Percentiles rank a stretch among this genome's conserved stretches.
phyloP scores from a whole-genome alignment of 2,329 filamentous ascomycete genomes.

The Tolypocladium pustulatum region DNA sequence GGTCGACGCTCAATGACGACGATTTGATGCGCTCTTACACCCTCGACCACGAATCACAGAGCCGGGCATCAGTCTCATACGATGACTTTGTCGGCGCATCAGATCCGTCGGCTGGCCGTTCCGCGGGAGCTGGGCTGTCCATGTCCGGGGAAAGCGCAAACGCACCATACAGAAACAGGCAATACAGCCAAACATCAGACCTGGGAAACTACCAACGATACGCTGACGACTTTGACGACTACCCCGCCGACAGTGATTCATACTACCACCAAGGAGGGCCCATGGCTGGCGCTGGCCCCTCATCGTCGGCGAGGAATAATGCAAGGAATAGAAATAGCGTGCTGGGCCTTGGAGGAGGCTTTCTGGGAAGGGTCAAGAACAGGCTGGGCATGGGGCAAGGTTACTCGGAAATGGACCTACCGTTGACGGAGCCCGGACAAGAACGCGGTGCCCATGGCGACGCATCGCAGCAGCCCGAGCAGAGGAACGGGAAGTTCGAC shows the following conservation, averaged over 20 bases:
- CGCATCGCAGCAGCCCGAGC: conserved; percentile 28
- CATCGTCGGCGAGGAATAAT: conserved; percentile 28
- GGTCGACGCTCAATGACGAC: conserved; percentile 71
- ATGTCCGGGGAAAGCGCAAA: conserved; percentile 12
- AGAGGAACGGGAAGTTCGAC: conserved; percentile 49
- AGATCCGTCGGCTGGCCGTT: conserved; percentile 31
- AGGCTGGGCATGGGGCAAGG: conserved; percentile 78
- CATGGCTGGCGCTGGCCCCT: conserved; percentile 43
- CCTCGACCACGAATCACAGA: conserved; percentile 52
- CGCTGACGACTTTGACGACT: conserved; percentile 77
- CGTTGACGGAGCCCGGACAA: conserved; percentile 64
- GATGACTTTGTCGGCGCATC: conserved; percentile 79
- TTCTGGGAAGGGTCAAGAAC: conserved; percentile 80
- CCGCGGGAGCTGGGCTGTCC: conserved; percentile 17
- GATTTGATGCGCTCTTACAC: conserved; percentile 67
- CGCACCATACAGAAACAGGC: conserved; percentile 35
- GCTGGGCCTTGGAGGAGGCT: conserved; percentile 72
- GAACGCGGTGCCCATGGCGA: conserved; percentile 28
- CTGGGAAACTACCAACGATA: conserved; percentile 86
- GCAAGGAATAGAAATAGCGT: conserved; percentile 81
- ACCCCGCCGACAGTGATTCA: conserved; percentile 65
- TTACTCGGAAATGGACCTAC: conserved; percentile 98
- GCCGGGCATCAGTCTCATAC: conserved; percentile 82
- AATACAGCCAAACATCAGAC: conserved; percentile 67
- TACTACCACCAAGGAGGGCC: conserved; percentile 70